These are phyloP conservation scores for Rhodotorula paludigena DNA, from an alignment of 768 basidiomycete genomes.

Conservation along the genomic window DNA sequence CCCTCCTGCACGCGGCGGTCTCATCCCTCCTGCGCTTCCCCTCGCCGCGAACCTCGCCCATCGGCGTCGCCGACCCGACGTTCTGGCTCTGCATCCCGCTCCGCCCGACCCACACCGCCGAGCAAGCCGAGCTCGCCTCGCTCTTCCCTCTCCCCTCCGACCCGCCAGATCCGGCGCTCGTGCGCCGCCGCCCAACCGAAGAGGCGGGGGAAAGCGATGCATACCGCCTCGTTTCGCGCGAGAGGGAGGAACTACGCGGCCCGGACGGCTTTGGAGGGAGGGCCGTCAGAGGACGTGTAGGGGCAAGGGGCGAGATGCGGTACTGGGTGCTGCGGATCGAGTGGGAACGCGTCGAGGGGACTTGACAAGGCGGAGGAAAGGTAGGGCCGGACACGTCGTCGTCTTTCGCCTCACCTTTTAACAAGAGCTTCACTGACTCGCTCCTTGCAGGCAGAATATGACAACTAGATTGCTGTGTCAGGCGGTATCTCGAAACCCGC, in stretches of 20 bases:
- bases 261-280: conserved; percentile 37
- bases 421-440: too few relatives aligned
- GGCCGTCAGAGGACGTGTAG: conserved; percentile 53
- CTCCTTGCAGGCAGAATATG: too few relatives aligned
- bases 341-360: conserved; percentile 52
- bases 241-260: conserved; percentile 7
- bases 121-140: conserved; percentile 59
- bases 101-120: conserved; percentile 55
- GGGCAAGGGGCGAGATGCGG: conserved; percentile 56
- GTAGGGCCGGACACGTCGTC: too few relatives aligned
- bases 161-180: neutral
- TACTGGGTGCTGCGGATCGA: conserved; percentile 67
- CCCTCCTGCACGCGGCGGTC: conserved; percentile 64
- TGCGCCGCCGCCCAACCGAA: too few relatives aligned
- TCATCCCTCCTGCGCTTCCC: conserved; percentile 51
- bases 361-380: too few relatives aligned
- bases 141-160: neutral
- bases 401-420: too few relatives aligned
- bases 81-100: conserved; percentile 72
- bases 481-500: too few relatives aligned
- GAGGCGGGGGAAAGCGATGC: too few relatives aligned
- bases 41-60: conserved; percentile 24
- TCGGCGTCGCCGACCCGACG: conserved; percentile 47
- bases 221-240: neutral
- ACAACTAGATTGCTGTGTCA: too few relatives aligned